Conservation (phyloP, 257 asterid genomes). For the Leonotis leonurus region DNA sequence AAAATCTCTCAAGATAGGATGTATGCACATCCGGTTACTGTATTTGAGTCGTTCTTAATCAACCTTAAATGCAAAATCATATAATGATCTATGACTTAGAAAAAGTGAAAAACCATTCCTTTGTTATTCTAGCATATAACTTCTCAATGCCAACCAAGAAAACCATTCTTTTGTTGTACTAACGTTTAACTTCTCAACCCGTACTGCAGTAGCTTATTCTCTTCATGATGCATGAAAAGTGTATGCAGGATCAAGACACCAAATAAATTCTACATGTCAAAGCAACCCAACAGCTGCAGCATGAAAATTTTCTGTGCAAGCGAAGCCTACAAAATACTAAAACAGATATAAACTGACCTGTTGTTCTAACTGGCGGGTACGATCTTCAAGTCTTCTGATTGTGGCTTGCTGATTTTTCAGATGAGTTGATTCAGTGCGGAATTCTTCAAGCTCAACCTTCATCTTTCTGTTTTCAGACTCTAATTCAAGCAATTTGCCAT, state of each 20-base stretch:
- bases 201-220: background rate
- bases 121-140: no score
- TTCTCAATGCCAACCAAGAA: no score
- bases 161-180: background rate
- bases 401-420: conserved; percentile 97
- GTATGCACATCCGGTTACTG: background rate
- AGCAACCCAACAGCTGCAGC: no score
- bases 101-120: no score
- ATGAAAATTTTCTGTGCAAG: conserved; percentile 16
- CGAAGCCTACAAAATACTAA: background rate
- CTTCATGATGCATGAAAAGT: background rate
- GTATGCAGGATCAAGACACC: background rate
- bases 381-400: conserved; percentile 94
- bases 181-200: background rate
- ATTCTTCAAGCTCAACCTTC: conserved; percentile 99
- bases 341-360: conserved; percentile 49
- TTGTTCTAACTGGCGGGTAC: conserved; percentile 94
- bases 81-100: conserved; percentile 1
- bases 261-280: background rate
- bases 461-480: conserved; percentile 95
- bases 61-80: background rate
- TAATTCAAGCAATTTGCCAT: conserved; percentile 70
- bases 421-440: conserved; percentile 90
- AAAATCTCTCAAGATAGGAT: background rate
- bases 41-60: background rate